A percentile compares a stretch with the other conserved stretches of the same genome.
Evolutionary conservation across 1,284 basidiomycete genomes (phyloP).

Genomic region (Ustilago xerochloae): DNA sequence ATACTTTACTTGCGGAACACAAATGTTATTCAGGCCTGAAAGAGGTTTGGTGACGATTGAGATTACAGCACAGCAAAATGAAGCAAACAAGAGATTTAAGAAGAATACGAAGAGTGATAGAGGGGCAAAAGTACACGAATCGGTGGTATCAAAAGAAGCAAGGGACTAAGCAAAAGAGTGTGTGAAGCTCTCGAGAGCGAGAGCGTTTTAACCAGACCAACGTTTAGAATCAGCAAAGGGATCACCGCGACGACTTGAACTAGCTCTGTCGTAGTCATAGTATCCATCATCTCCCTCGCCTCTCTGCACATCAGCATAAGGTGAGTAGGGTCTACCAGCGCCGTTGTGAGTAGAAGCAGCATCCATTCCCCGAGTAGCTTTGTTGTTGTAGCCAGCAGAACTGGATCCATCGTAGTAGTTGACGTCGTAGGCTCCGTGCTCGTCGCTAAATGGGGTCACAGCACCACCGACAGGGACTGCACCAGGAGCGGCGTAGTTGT

Average conservation of each 20-base stretch:
- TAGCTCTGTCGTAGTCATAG: slow-evolving; percentile 28
- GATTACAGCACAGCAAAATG: slow-evolving; percentile 4
- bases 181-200: not conserved
- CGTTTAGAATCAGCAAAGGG: slow-evolving; percentile 28
- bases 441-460: slow-evolving; percentile 32
- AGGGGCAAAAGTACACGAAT: slow-evolving; percentile 1
- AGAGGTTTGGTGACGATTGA: not conserved
- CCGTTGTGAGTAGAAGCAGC: slow-evolving; percentile 21
- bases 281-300: slow-evolving; percentile 6
- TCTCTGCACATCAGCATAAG: slow-evolving; percentile 45
- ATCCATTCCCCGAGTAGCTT: slow-evolving; percentile 40
- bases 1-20: too few relatives aligned
- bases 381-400: slow-evolving; percentile 37
- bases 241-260: slow-evolving; percentile 15
- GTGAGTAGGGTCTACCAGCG: slow-evolving; percentile 34
- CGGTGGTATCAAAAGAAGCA: slow-evolving; percentile 18
- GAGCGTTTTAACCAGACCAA: slow-evolving; percentile 23
- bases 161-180: slow-evolving; percentile 7
- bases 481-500: slow-evolving; percentile 2
- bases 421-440: slow-evolving; percentile 44
- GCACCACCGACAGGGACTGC: slow-evolving; percentile 3
- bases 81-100: not conserved
- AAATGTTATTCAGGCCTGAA: not conserved
- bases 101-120: slow-evolving; percentile 12
- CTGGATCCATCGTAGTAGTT: slow-evolving; percentile 51